A percentile compares a stretch with the other conserved stretches of the same genome.
Conservation (phyloP, 2,329 filamentous ascomycete species). For the Dryadomyces sulphureus region DNA sequence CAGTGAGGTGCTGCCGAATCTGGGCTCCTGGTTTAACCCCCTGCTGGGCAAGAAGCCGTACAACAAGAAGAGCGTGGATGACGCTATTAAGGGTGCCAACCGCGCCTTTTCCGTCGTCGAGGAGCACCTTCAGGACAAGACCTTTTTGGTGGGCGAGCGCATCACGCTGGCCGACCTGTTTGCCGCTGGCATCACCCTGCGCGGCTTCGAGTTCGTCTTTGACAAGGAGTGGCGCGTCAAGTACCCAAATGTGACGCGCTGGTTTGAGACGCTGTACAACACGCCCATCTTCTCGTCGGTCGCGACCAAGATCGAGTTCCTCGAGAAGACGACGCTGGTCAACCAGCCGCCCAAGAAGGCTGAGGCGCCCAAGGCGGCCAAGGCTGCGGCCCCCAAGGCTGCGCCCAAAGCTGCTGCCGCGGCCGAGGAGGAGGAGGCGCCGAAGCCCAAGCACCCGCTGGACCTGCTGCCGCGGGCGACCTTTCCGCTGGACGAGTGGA, state of each 20-base stretch:
- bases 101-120: conserved; percentile 63
- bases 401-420: conserved; percentile 22
- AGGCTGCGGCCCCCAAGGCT: conserved; percentile 28
- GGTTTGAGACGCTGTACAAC: conserved; percentile 89
- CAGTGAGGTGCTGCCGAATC: conserved; percentile 58
- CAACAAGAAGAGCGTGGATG: conserved; percentile 97
- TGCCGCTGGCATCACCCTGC: conserved; percentile 59
- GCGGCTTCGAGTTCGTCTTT: conserved; percentile 88
- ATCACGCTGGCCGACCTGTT: conserved; percentile 94
- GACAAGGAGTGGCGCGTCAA: conserved; percentile 75
- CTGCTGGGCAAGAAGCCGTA: conserved; percentile 70
- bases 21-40: conserved; percentile 75
- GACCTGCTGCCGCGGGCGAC: conserved; percentile 69
- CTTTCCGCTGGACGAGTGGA: conserved; percentile 88
- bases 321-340: conserved; percentile 65
- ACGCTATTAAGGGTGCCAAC: conserved; percentile 52
- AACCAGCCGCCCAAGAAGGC: conserved; percentile 61
- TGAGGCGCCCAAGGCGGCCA: conserved; percentile 23
- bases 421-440: conserved; percentile 37
- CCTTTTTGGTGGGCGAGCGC: conserved; percentile 94
- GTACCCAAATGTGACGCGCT: conserved; percentile 78
- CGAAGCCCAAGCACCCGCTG: conserved; percentile 94
- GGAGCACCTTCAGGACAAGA: conserved; percentile 80
- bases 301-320: conserved; percentile 58
- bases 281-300: conserved; percentile 82